Evolutionary conservation across 768 basidiomycete genomes (phyloP), one percentile per base, ranked within the genome.

Genomic region (Pulveroboletus sp.): DNA sequence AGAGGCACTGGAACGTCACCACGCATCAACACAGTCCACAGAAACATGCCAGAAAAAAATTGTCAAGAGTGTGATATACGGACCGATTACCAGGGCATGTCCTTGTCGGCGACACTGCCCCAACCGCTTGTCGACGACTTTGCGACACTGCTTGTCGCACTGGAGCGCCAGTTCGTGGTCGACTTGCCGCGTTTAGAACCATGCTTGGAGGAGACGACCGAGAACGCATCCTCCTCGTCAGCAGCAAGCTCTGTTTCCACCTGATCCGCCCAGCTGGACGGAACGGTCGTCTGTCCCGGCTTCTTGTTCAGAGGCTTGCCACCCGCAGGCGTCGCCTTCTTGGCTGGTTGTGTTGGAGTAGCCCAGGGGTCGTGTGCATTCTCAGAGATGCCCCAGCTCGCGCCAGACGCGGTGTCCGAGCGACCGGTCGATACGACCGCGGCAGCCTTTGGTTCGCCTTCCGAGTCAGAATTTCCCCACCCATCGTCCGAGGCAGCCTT

Each of bases 181-280:
- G 53, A 53, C 13, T 40, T 34, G 19, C 64, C 43, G 10, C 50
- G 56, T 14, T 49, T 59, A 13, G 49, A 23, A 13, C 45, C 31
- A 11, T 47, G 53, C 21, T 60, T 66, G 36, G 51, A 46, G n/a
- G 45, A 8, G 36, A 42, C 43, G 31, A 33, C 25, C 13, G 46
- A 48, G 34, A 43, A 50, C 3, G 13, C 32, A 24, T 36, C 50
- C 11, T 13, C 19, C 2, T 38, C 24, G 17, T 47, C 45, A 41
- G 43, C 47, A 35, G 32, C 48, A 11, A 52, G 25, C 37, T 52
- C 57, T 9, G 45, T 52, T 0, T 67, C 65, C 20, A 68, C 53
- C 40, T 67, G 52, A 13, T 67, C 67, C 17, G 67, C 65, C 64
- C 66, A 64, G 51, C 9, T 56, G 6, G 52, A n/a, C 16, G 38